Percentiles rank a stretch among this genome's conserved stretches.
Evolutionary conservation across 2,329 filamentous ascomycete genomes (phyloP).

Genomic region (Neonectria magnoliae): DNA sequence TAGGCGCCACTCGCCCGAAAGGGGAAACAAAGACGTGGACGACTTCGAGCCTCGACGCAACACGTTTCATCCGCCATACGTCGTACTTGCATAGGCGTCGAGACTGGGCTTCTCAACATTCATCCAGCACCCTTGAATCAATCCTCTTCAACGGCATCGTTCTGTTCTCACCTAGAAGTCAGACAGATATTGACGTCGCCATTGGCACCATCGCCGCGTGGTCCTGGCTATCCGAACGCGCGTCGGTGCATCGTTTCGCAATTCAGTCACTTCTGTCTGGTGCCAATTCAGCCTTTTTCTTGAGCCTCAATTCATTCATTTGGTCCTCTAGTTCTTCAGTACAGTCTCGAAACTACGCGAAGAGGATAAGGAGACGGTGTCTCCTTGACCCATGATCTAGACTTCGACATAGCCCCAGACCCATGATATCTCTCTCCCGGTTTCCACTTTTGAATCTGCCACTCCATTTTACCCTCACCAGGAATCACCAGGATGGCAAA

Average conservation of each 20-base stretch:
- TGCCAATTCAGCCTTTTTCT: not conserved
- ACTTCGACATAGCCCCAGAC: not conserved
- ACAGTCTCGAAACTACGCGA: not conserved
- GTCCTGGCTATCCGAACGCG: slow-evolving; percentile 10
- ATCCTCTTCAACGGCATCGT: not conserved
- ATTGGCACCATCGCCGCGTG: slow-evolving; percentile 8
- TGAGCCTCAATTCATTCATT: not conserved
- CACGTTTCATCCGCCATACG: slow-evolving; percentile 29
- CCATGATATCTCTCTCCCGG: not conserved
- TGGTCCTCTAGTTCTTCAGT: not conserved
- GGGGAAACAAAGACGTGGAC: slow-evolving; percentile 22
- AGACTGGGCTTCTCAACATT: not conserved
- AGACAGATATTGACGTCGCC: not conserved
- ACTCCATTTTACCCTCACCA: not conserved
- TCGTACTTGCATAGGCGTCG: not conserved
- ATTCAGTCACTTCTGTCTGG: slow-evolving; percentile 1
- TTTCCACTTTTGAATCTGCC: not conserved
- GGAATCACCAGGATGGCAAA: not conserved
- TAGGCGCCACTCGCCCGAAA: slow-evolving; percentile 36
- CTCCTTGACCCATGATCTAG: not conserved
- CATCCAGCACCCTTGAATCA: not conserved
- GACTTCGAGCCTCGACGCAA: slow-evolving; percentile 20
- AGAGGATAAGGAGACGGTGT: not conserved
- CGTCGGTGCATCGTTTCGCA: not conserved
- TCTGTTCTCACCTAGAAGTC: not conserved